Evolutionary conservation across 345 rosid species (phyloP), one percentile per base, ranked within the genome.

Genomic region (Lepidium didymum): DNA sequence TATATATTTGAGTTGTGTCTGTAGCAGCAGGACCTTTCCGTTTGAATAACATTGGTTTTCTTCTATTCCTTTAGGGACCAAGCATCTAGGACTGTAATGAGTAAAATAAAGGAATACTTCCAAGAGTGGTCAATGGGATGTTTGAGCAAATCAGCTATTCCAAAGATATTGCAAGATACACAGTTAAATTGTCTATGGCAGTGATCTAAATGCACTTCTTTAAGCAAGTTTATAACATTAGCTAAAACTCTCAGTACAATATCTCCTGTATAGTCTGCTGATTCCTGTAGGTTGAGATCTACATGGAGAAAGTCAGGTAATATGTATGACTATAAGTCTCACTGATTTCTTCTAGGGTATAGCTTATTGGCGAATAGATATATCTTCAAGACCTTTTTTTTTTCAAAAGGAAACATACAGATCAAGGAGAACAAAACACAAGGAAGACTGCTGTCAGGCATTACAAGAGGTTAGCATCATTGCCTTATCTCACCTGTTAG

Each of bases 221-320:
- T 13, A 5, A 50, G 11, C 37, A 15, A 15, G 10, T 7, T 35
- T n/a, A 9, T 43, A 33, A 18, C 14, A 12, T 35, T 35, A n/a
- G 0, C 33, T 56, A 15, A 11, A 38, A 27, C 27, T 19, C 56
- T 27, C n/a, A 3, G 25, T 37, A 14, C 25, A 35, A 37, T 3
- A 33, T 9, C 54, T 73, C 54, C 12, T 56, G 10, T 49, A 19
- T 65, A 50, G 40, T 31, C 59, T 29, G 6, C 7, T 29, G 33
- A 29, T 1, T 62, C 56, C 19, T 77, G 21, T 50, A 90, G 96
- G 96, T 92, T 7, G 98, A 90, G 78, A 90, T 92, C 74, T 92
- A 92, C 79, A 85, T 92, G 98, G 98, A 90, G 84, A 90, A 84
- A 85, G 89, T 92, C 72, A 87, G 96, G 96, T 85, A 74, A 43